These are phyloP conservation scores for Candida orba DNA, from an alignment of 805 yeast genomes.

Conservation along the genomic window DNA sequence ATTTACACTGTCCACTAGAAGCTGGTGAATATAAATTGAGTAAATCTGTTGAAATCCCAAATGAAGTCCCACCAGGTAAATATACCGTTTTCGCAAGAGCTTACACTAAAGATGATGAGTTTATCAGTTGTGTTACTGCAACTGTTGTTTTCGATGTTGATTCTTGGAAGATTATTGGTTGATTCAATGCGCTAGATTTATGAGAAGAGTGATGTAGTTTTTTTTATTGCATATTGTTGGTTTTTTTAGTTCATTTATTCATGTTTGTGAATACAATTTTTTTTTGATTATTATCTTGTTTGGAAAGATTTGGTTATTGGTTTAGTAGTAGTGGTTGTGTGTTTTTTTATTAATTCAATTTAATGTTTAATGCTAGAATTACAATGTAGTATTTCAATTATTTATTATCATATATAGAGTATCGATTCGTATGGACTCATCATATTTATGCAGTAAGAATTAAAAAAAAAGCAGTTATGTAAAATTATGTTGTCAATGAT, in stretches of 20 bases:
- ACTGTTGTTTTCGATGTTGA: conserved; percentile 42
- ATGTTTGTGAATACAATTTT: no score
- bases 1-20: conserved; percentile 74
- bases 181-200: not conserved
- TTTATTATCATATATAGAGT: not conserved
- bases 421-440: not conserved
- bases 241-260: not conserved
- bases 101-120: conserved; percentile 72
- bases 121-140: conserved; percentile 79
- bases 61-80: conserved; percentile 92
- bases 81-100: conserved; percentile 87
- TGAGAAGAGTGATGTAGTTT: no score
- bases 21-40: conserved; percentile 60
- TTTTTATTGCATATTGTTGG: no score
- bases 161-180: conserved; percentile 19
- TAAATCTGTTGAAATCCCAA: conserved; percentile 77
- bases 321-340: no score
- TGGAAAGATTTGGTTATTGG: no score
- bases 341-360: not conserved
- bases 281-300: no score
- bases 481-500: no score
- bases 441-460: no score
- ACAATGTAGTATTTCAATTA: not conserved
- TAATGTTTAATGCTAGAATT: conserved; percentile 1
- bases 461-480: not conserved